Conservation (phyloP, 352 stramenopile species). For the Phytophthora crassamura region DNA sequence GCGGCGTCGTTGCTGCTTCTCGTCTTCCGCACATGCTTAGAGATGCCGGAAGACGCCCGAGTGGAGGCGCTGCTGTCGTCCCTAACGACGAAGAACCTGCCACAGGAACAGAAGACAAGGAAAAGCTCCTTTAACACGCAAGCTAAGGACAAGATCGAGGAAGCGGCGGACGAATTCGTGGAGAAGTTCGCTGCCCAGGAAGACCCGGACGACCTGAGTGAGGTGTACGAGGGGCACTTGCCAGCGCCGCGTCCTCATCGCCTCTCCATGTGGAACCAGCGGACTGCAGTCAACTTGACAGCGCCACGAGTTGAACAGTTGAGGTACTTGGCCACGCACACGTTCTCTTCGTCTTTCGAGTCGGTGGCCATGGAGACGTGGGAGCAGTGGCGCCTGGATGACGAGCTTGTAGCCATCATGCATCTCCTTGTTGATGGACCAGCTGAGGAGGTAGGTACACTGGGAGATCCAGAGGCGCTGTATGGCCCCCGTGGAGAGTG, state of each 20-base stretch:
- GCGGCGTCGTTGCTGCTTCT: conserved; percentile 55
- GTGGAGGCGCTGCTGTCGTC: conserved; percentile 37
- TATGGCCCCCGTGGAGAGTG: conserved; percentile 53
- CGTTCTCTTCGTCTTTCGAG: conserved; percentile 60
- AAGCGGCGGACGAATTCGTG: conserved; percentile 22
- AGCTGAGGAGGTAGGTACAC: conserved; percentile 1
- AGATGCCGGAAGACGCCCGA: conserved; percentile 22
- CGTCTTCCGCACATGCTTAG: conserved; percentile 42
- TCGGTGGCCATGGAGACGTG: conserved; percentile 55
- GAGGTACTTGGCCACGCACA: conserved; percentile 41
- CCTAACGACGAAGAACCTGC: conserved; percentile 2
- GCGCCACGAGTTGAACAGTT: conserved; percentile 37
- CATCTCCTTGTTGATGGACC: conserved; percentile 24
- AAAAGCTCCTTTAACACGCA: not conserved
- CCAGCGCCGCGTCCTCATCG: conserved; percentile 2
- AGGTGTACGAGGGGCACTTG: conserved; percentile 62
- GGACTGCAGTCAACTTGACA: not conserved
- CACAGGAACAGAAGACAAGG: conserved; percentile 5
- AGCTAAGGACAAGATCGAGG: not conserved
- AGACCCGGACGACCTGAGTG: conserved; percentile 66
- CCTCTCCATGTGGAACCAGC: conserved; percentile 7
- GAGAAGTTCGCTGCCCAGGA: conserved; percentile 58
- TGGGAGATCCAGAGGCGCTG: conserved; percentile 6
- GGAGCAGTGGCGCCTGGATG: conserved; percentile 53
- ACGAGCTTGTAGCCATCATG: conserved; percentile 43